phyloP scores from a whole-genome alignment of 495 filamentous ascomycete species.

The Paragyromitra xinjiangensis region DNA sequence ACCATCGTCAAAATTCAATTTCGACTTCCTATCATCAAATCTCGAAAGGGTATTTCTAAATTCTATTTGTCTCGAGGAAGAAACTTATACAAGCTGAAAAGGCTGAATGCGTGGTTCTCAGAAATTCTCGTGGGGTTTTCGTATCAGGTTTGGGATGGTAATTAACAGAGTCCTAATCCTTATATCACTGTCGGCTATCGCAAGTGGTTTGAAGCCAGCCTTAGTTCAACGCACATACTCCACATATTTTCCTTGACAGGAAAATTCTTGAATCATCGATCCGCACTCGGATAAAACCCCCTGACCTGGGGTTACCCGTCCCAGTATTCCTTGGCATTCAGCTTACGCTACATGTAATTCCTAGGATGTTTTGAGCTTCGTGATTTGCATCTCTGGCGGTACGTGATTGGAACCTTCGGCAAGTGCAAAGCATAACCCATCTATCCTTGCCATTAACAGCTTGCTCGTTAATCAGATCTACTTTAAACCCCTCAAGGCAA shows the following conservation, averaged over 20 bases:
- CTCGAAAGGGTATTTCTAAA: background rate
- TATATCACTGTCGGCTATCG: too few relatives aligned
- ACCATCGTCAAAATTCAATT: background rate
- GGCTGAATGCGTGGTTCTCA: background rate
- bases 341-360: too few relatives aligned
- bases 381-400: too few relatives aligned
- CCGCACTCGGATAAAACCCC: background rate
- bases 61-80: background rate
- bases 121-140: too few relatives aligned
- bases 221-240: too few relatives aligned
- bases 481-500: background rate
- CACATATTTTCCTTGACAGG: too few relatives aligned
- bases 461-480: background rate
- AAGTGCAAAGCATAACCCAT: background rate
- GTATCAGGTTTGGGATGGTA: too few relatives aligned
- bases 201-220: background rate
- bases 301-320: slow-evolving; percentile 1
- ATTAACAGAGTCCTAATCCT: too few relatives aligned
- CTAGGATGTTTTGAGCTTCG: too few relatives aligned
- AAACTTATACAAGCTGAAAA: background rate
- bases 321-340: background rate
- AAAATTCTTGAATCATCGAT: background rate
- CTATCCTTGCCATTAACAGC: background rate
- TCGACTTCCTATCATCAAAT: background rate
- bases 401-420: background rate